These are phyloP conservation scores for Starmerella roubikii DNA, from an alignment of 805 yeast genomes.

Conservation along the genomic window DNA sequence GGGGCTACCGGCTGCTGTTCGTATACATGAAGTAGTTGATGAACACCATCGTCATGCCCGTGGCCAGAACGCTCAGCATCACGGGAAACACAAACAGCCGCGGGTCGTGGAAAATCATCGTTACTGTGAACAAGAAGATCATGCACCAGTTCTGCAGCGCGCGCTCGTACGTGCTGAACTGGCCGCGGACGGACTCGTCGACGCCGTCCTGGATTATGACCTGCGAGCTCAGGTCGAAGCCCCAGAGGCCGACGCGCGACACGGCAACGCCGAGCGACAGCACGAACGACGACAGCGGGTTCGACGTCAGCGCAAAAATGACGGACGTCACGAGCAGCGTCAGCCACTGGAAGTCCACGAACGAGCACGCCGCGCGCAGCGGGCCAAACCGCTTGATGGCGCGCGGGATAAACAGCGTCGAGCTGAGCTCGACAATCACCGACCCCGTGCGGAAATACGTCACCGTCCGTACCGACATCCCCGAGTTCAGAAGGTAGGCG, in stretches of 20 bases:
- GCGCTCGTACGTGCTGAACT: constrained; percentile 24
- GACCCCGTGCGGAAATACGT: constrained; percentile 28
- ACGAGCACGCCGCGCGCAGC: constrained; percentile 24
- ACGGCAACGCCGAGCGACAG: constrained; percentile 23
- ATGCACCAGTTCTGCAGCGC: constrained; percentile 13
- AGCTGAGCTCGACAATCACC: constrained; percentile 26
- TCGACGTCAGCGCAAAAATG: constrained; percentile 2
- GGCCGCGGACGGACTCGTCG: constrained; percentile 25
- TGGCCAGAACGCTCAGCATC: constrained; percentile 7
- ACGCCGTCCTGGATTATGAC: constrained; percentile 27
- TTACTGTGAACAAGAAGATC: constrained; percentile 10
- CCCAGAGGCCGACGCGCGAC: constrained; percentile 33
- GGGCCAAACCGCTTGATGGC: constrained; percentile 21
- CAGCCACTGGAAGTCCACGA: constrained; percentile 25
- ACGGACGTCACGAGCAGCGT: constrained; percentile 22
- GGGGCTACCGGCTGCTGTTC: too few species aligned
- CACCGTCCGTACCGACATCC: constrained; percentile 23
- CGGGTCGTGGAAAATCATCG: constrained; percentile 13
- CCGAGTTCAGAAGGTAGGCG: constrained; percentile 27
- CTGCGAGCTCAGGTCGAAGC: constrained; percentile 30
- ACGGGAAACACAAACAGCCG: constrained; percentile 12
- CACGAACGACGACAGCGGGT: constrained; percentile 8
- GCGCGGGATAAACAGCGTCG: constrained; percentile 26
- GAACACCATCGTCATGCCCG: constrained; percentile 6
- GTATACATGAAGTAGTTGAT: constrained; percentile 6